These are phyloP conservation scores for Phytopythium vexans DNA, from an alignment of 352 stramenopile species.

Conservation along the genomic window DNA sequence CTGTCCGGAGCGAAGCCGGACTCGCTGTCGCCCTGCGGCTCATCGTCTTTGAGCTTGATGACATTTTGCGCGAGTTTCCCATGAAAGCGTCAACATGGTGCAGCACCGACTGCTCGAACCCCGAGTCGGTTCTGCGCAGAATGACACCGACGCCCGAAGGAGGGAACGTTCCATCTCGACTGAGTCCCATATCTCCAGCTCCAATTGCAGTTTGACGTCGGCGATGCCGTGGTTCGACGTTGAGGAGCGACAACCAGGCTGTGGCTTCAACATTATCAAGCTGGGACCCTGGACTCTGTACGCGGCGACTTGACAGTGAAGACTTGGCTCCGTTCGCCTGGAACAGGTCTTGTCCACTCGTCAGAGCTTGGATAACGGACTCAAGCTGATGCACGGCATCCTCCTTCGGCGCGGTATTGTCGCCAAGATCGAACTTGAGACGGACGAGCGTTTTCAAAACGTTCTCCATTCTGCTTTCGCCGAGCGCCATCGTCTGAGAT, in stretches of 20 bases:
- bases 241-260: slow-evolving; percentile 54
- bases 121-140: slow-evolving; percentile 47
- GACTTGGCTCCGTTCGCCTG: slow-evolving; percentile 13
- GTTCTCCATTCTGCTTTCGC: slow-evolving; percentile 76
- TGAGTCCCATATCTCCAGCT: background rate
- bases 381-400: slow-evolving; percentile 42
- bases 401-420: slow-evolving; percentile 4
- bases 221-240: slow-evolving; percentile 29
- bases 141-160: slow-evolving; percentile 14
- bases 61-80: too few species aligned
- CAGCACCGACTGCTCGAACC: slow-evolving; percentile 47
- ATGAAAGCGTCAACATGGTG: slow-evolving; percentile 44
- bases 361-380: slow-evolving; percentile 66
- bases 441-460: slow-evolving; percentile 55
- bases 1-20: too few species aligned
- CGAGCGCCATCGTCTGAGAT: slow-evolving; percentile 22
- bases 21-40: too few species aligned
- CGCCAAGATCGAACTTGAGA: slow-evolving; percentile 37
- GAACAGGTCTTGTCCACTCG: slow-evolving; percentile 66
- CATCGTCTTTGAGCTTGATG: slow-evolving; percentile 3
- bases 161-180: slow-evolving; percentile 1
- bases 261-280: slow-evolving; percentile 17
- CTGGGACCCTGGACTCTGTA: slow-evolving; percentile 13
- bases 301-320: background rate
- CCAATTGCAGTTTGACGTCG: slow-evolving; percentile 11